Percentiles rank a stretch among this genome's conserved stretches.
phyloP scores from a whole-genome alignment of 164 flowering plant species.

The Litsea cubeba region DNA sequence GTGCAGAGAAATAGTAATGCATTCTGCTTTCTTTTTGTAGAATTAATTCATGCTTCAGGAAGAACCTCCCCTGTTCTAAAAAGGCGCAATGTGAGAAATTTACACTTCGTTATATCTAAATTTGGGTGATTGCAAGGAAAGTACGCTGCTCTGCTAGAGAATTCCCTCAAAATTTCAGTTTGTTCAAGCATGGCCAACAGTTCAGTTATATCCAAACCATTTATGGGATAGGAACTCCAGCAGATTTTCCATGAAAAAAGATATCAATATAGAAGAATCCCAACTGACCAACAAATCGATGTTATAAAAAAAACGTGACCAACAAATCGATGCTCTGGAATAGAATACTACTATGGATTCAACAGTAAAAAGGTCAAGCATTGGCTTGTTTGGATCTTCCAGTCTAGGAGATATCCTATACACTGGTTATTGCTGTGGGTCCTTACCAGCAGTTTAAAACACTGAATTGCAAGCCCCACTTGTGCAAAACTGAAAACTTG shows the following conservation, averaged over 20 bases:
- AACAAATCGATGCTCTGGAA: too few relatives aligned
- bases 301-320: not conserved
- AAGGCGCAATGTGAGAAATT: constrained; percentile 33
- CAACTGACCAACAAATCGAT: not conserved
- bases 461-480: too few relatives aligned
- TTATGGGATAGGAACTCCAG: not conserved
- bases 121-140: not conserved
- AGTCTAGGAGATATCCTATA: not conserved
- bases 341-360: not conserved
- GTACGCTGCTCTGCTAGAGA: not conserved
- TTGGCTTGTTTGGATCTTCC: not conserved
- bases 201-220: not conserved
- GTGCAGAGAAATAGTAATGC: not conserved
- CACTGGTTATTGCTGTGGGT: not conserved
- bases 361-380: not conserved
- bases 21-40: constrained; percentile 4
- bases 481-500: too few relatives aligned
- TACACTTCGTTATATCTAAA: not conserved
- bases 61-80: constrained; percentile 23
- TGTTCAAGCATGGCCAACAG: not conserved
- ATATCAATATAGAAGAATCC: not conserved
- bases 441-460: not conserved
- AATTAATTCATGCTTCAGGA: constrained; percentile 24
- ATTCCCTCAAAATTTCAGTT: not conserved
- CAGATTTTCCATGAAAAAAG: not conserved